Evolutionary conservation across 805 yeast species (phyloP).

Genomic region (Kodamaea kakaduensis): DNA sequence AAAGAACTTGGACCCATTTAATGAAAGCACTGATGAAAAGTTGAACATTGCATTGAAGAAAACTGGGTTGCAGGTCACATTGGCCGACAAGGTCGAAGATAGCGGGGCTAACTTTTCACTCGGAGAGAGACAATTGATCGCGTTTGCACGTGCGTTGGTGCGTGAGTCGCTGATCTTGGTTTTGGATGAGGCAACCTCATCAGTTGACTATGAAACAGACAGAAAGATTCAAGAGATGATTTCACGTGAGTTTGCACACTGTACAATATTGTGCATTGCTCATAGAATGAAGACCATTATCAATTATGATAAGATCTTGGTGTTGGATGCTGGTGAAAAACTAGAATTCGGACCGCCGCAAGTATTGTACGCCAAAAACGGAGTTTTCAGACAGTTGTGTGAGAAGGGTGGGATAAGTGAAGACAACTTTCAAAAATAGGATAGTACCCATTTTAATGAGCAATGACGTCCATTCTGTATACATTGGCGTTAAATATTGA

Average conservation of each 20-base stretch:
- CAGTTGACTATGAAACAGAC: conserved; percentile 86
- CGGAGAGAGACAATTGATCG: conserved; percentile 75
- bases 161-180: conserved; percentile 71
- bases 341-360: conserved; percentile 72
- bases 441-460: too few species aligned
- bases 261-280: conserved; percentile 84
- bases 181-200: conserved; percentile 78
- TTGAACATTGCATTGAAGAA: conserved; percentile 59
- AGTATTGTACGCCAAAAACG: conserved; percentile 47
- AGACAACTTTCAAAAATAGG: conserved; percentile 33
- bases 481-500: too few species aligned
- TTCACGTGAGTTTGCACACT: conserved; percentile 56
- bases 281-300: conserved; percentile 75
- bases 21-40: conserved; percentile 43
- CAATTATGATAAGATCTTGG: conserved; percentile 73
- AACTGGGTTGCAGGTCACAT: conserved; percentile 49
- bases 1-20: conserved; percentile 61
- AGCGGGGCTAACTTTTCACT: conserved; percentile 71
- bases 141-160: conserved; percentile 79
- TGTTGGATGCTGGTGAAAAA: conserved; percentile 75
- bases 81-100: conserved; percentile 51
- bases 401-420: conserved; percentile 41
- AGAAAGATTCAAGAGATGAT: conserved; percentile 74
- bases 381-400: conserved; percentile 68
- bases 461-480: too few species aligned